Base-by-base conservation (phyloP, 805 yeast genomes). In the Hanseniaspora thailandica region DNA sequence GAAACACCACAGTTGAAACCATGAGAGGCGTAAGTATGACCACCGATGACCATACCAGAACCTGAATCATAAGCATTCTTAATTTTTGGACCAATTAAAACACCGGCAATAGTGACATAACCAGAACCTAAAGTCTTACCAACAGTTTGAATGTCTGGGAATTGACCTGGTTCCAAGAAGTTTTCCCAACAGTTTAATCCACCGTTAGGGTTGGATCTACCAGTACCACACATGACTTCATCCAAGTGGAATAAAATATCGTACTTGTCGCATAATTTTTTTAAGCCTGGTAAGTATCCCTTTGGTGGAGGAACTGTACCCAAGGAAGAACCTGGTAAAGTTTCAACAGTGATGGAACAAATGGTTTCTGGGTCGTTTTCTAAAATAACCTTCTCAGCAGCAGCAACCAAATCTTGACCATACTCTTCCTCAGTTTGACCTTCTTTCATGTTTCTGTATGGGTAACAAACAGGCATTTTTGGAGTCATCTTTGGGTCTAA, bases 211-310 rank as follows among this genome's bases (percentile, higher is more conserved):
- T 61, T 59, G 55, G 71, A 66, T 59, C 81, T 70, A 22, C 80
- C 81, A 39, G 75, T 70, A 30, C 81, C 81, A 60, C 77, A 75
- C 79, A 76, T 75, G 39, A 76, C 76, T 63, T 77, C 81, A 58
- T 77, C 81, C 46, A 75, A 63, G 65, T 74, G 68, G 58, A 76
- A 65, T 36, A 76, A 61, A 36, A 73, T 69, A 43, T 74, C 80
- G 62, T 76, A 76, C 61, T 76, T 76, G 63, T 73, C 71, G 59
- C 79, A 75, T 47, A 77, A 61, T 40, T 66, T 71, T 50, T 73
- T 63, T 39, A 71, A 63, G 10, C 76, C 78, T 54, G 70, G 72
- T 55, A 74, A 64, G 62, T 75, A 75, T 43, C 75, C 75, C 59
- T 69, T 69, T 52, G 74, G 67, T 50, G 76, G 74, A 20, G 71